Base-by-base conservation (phyloP, 1,284 basidiomycete species). In the Ustilago shanxiensis region DNA sequence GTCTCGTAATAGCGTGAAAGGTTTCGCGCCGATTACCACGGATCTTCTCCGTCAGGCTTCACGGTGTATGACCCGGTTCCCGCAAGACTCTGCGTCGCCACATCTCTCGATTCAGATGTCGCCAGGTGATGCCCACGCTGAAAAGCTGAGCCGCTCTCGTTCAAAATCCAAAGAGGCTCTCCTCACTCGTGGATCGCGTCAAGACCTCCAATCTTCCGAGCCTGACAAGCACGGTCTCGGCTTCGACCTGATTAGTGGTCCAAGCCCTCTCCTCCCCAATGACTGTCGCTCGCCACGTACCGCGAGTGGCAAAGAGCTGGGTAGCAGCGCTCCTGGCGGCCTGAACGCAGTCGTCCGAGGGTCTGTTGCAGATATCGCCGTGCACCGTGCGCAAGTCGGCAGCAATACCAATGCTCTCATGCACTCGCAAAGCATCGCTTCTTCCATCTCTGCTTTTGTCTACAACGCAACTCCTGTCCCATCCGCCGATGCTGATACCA, bases 381-480 rank as follows among this genome's bases (percentile, higher is more conserved):
- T 68, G 29, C 58, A 73, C 26, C 71, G 65, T 44, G 71, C 66
- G 14, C 65, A 67, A 28, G 58, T 47, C 54, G 28, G 24, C 56
- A 8, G n/a, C 31, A 35, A 45, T 31, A 49, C 64, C 35, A 60
- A 52, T 29, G 31, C 65, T 0, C 37, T 72, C 1, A 39, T 31
- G 22, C 64, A 69, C 18, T 81, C 79, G 33, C 62, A 71, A 20
- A 80, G 79, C 58, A 63, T 75, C 35, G 64, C 77, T 16, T 81
- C 79, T n/a, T 62, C 60, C 37, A 66, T 81, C 58, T 79, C 79
- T 53, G 80, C 74, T 13, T 81, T 81, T 37, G 65, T 64, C n/a
- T 76, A 74, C 63, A 80, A 80, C 64, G 59, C 76, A 14, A 81
- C 79, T n/a, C 79, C 79, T 16, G 64, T 61, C 7, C 60, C 53